Evolutionary conservation across 768 basidiomycete species (phyloP).

Genomic region (Neoboletus magnificus): DNA sequence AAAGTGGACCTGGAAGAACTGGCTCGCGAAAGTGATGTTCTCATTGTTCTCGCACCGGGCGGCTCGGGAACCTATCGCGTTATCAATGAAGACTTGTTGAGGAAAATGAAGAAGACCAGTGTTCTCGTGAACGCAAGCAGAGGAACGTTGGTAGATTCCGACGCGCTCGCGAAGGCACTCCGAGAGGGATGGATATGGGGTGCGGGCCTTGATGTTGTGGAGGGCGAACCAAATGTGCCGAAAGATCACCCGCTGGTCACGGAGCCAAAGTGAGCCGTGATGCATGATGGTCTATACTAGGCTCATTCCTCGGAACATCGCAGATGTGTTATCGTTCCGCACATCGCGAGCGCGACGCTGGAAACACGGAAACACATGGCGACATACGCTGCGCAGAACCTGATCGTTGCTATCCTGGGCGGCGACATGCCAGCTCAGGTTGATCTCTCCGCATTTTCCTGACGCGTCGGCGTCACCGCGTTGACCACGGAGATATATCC

Average conservation of each 20-base stretch:
- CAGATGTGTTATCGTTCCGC: conserved; percentile 82
- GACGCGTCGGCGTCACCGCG: background rate
- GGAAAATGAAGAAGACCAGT: conserved; percentile 79
- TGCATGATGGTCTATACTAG: background rate
- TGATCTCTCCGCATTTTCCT: conserved; percentile 24
- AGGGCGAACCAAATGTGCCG: conserved; percentile 79
- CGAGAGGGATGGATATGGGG: conserved; percentile 80
- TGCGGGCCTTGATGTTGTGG: conserved; percentile 91
- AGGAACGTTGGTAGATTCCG: conserved; percentile 86
- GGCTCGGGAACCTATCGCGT: conserved; percentile 68
- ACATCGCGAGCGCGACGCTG: conserved; percentile 86
- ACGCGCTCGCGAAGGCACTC: conserved; percentile 81
- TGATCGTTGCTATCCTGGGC: conserved; percentile 42
- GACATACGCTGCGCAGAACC: conserved; percentile 64
- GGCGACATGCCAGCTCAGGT: conserved; percentile 59
- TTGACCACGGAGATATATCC: background rate
- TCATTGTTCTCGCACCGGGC: conserved; percentile 83
- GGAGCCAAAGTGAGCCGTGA: conserved; percentile 57
- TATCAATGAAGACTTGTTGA: conserved; percentile 67
- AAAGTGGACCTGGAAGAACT: conserved; percentile 65
- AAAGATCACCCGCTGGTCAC: conserved; percentile 77
- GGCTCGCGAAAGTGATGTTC: conserved; percentile 74
- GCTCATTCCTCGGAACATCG: background rate
- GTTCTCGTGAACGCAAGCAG: conserved; percentile 84
- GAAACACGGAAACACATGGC: conserved; percentile 87